Conservation (phyloP, 2,329 filamentous ascomycete genomes). For the Arthrobotrys conoides region DNA sequence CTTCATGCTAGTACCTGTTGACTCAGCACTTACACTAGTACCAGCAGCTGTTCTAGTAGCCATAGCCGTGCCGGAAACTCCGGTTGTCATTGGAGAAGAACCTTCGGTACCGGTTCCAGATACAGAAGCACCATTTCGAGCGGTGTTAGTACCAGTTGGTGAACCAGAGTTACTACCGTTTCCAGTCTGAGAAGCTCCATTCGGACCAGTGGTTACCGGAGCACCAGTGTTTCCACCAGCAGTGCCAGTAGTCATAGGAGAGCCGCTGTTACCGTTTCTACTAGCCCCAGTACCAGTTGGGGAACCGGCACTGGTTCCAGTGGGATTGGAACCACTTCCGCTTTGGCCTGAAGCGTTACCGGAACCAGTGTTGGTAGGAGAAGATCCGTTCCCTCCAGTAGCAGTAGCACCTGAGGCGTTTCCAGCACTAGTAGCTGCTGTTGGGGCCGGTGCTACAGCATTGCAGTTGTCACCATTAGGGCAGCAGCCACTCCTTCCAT, state of each 20-base stretch:
- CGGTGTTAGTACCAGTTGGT: slow-evolving; percentile 24
- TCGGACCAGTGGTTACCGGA: not conserved
- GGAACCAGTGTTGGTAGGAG: slow-evolving; percentile 13
- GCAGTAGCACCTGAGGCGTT: slow-evolving; percentile 21
- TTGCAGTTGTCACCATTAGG: slow-evolving; percentile 41
- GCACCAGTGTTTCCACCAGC: not conserved
- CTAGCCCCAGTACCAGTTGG: slow-evolving; percentile 23
- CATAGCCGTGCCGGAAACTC: not conserved
- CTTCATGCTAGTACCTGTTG: not conserved
- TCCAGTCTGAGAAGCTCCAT: slow-evolving; percentile 4
- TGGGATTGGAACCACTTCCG: slow-evolving; percentile 19
- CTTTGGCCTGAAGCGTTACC: slow-evolving; percentile 5
- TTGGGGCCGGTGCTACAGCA: not conserved
- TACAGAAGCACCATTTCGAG: not conserved
- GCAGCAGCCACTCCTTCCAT: slow-evolving; percentile 48
- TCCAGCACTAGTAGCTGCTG: slow-evolving; percentile 27
- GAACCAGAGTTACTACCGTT: not conserved
- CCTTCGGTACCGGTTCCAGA: slow-evolving; percentile 10
- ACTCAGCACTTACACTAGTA: not conserved
- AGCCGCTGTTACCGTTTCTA: not conserved
- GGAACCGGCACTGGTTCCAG: slow-evolving; percentile 25
- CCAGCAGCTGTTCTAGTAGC: slow-evolving; percentile 12
- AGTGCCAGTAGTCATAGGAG: slow-evolving; percentile 22
- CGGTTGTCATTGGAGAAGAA: slow-evolving; percentile 2
- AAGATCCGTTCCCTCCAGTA: slow-evolving; percentile 5